phyloP scores from a whole-genome alignment of 768 basidiomycete species.

The Macrolepiota fuliginosa region DNA sequence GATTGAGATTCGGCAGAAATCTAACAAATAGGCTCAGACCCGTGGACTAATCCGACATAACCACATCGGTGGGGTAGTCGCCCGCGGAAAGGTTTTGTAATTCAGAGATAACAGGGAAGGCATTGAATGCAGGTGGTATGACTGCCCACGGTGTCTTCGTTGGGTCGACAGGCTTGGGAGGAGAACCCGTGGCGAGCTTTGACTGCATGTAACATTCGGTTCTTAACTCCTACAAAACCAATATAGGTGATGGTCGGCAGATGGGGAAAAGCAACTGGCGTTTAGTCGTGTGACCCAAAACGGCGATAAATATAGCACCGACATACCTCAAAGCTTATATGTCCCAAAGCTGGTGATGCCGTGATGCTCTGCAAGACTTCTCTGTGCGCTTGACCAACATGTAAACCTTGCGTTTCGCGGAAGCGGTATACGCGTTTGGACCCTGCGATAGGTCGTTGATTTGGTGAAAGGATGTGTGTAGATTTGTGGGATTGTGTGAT shows the following conservation, averaged over 20 bases:
- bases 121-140: constrained; percentile 25
- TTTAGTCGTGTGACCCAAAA: constrained; percentile 2
- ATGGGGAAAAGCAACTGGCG: neutral
- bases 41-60: neutral
- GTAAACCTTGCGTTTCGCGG: constrained; percentile 1
- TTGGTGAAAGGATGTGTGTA: neutral
- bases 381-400: neutral
- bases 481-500: neutral
- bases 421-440: constrained; percentile 16
- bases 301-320: neutral
- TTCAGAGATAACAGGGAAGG: constrained; percentile 8
- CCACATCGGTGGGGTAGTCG: neutral
- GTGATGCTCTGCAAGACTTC: constrained; percentile 28
- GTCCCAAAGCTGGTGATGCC: constrained; percentile 21
- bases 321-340: constrained; percentile 28
- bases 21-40: neutral
- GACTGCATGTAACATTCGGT: constrained; percentile 29
- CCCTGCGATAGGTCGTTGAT: constrained; percentile 17
- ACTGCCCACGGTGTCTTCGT: constrained; percentile 20
- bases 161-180: constrained; percentile 21
- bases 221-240: constrained; percentile 25
- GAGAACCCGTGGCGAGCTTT: constrained; percentile 20
- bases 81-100: neutral
- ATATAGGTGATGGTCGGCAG: neutral
- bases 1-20: too few species aligned